phyloP scores from a whole-genome alignment of 2,329 filamentous ascomycete species.

The Exophiala dermatitidis region DNA sequence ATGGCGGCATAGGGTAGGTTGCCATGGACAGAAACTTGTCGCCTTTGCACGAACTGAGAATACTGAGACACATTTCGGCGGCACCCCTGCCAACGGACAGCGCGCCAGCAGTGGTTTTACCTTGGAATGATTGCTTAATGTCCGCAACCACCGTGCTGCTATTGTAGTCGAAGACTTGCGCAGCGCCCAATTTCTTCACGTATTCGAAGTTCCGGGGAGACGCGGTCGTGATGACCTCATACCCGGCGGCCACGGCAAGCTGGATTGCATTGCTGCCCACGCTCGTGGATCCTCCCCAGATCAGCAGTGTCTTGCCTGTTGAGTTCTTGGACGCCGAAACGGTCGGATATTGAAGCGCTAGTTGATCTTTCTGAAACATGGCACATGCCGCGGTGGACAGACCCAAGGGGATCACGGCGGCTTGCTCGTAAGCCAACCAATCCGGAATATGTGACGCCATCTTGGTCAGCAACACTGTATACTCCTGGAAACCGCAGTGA shows the following conservation, averaged over 20 bases:
- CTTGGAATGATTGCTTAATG: slow-evolving; percentile 27
- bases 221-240: neutral
- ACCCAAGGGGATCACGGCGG: neutral
- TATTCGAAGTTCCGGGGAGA: neutral
- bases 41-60: slow-evolving; percentile 21
- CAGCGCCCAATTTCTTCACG: neutral
- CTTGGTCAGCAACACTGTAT: neutral
- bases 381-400: neutral
- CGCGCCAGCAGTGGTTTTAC: slow-evolving; percentile 21
- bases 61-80: slow-evolving; percentile 20
- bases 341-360: neutral
- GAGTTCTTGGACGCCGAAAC: neutral
- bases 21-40: slow-evolving; percentile 24
- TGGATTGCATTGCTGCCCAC: neutral
- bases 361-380: neutral
- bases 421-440: neutral
- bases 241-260: neutral
- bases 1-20: slow-evolving; percentile 3
- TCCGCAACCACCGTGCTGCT: slow-evolving; percentile 30
- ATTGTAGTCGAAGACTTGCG: slow-evolving; percentile 14
- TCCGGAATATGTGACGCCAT: neutral
- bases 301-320: neutral
- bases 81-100: slow-evolving; percentile 17
- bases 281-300: neutral
- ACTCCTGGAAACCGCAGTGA: neutral